Percentiles rank a stretch among this genome's conserved stretches.
Conservation (phyloP, 2,329 filamentous ascomycete genomes). For the Aureobasidium leucospermi region DNA sequence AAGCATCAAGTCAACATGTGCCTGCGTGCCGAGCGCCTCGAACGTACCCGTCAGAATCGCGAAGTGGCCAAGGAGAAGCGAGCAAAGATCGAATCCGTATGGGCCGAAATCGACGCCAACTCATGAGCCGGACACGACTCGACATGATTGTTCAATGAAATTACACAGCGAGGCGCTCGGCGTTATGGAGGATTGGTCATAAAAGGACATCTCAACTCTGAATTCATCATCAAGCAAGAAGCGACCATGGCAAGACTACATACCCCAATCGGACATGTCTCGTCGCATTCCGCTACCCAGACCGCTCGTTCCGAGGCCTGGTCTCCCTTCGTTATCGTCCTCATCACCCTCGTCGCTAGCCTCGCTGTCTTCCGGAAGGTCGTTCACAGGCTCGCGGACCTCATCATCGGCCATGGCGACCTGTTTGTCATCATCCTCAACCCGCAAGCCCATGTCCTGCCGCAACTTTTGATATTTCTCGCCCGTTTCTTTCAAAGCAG, state of each 20-base stretch:
- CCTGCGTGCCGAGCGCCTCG: constrained; percentile 69
- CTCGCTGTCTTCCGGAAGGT: not conserved
- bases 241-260: not conserved
- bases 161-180: constrained; percentile 12
- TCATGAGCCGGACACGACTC: constrained; percentile 38
- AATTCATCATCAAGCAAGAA: not conserved
- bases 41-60: constrained; percentile 71
- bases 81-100: constrained; percentile 66
- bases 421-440: not conserved
- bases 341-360: not conserved
- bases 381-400: not conserved
- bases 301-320: constrained; percentile 5
- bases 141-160: not conserved
- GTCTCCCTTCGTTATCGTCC: not conserved
- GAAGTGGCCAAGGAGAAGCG: constrained; percentile 62
- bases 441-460: constrained; percentile 9
- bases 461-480: constrained; percentile 58
- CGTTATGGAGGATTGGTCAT: not conserved
- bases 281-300: constrained; percentile 10
- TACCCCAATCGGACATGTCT: constrained; percentile 9
- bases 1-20: constrained; percentile 83
- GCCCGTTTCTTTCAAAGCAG: constrained; percentile 71
- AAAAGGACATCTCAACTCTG: constrained; percentile 1
- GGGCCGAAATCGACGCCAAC: constrained; percentile 70
- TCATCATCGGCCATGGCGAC: not conserved